phyloP scores from a whole-genome alignment of 257 asterid species.

The Forsythia suspensa region DNA sequence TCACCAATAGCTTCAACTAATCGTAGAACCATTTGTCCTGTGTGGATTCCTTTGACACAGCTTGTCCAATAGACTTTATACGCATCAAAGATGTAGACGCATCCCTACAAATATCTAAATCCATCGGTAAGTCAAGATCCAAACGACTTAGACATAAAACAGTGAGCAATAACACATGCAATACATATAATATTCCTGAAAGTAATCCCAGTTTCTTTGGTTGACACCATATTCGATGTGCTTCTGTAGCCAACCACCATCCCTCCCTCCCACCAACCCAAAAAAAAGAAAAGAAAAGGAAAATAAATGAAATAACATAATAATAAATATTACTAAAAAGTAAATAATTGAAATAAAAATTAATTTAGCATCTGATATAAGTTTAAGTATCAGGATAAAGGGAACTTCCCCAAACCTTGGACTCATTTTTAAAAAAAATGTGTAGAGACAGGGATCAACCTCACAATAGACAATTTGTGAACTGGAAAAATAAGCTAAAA shows the following conservation, averaged over 20 bases:
- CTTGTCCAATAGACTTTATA: conserved; percentile 88
- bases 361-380: background rate
- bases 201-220: background rate
- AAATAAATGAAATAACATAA: too few relatives aligned
- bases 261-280: too few relatives aligned
- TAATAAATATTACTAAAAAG: too few relatives aligned
- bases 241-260: background rate
- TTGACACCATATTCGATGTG: background rate
- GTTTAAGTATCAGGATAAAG: background rate
- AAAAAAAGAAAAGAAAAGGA: too few relatives aligned
- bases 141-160: background rate
- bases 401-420: background rate
- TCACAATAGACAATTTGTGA: background rate
- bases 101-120: conserved; percentile 55
- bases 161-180: background rate
- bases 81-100: conserved; percentile 84
- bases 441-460: background rate
- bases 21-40: conserved; percentile 87
- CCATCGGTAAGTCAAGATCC: background rate
- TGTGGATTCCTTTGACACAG: conserved; percentile 80
- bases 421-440: background rate
- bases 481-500: background rate
- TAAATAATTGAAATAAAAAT: too few relatives aligned
- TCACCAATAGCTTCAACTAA: conserved; percentile 95
- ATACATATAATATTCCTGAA: background rate